phyloP scores from a whole-genome alignment of 768 basidiomycete genomes.

The Hemileccinum rubropunctum region DNA sequence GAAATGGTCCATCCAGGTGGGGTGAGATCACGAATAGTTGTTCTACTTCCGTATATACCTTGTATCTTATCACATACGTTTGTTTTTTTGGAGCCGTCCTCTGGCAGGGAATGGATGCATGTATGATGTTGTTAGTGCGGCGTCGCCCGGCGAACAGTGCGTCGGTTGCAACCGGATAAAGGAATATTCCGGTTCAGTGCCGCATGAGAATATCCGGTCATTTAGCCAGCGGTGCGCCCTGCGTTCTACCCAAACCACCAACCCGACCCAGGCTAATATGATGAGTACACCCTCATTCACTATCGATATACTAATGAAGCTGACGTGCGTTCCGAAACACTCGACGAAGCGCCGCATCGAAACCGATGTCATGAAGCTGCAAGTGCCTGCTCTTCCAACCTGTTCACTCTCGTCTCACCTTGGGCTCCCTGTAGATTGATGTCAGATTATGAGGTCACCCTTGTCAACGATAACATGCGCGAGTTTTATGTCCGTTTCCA shows the following conservation, averaged over 20 bases:
- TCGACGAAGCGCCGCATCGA: conserved; percentile 94
- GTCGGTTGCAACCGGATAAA: conserved; percentile 18
- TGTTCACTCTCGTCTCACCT: conserved; percentile 9
- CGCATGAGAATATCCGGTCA: conserved; percentile 11
- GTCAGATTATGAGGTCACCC: conserved; percentile 97
- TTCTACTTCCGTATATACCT: conserved; percentile 14
- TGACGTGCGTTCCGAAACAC: conserved; percentile 42
- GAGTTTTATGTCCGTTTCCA: conserved; percentile 98
- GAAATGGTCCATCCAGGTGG: conserved; percentile 1
- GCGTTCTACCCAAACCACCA: conserved; percentile 13
- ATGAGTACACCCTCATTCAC: conserved; percentile 47
- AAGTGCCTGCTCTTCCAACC: conserved; percentile 23
- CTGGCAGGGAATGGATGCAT: conserved; percentile 17
- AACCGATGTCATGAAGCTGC: conserved; percentile 99
- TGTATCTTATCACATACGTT: conserved; percentile 19
- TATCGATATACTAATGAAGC: conserved; percentile 14
- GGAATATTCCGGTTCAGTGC: conserved; percentile 16
- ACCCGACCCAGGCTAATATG: conserved; percentile 40
- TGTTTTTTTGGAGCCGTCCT: conserved; percentile 8
- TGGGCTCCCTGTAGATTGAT: conserved; percentile 64
- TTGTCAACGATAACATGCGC: conserved; percentile 98
- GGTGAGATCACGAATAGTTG: conserved; percentile 8
- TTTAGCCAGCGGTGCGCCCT: conserved; percentile 9
- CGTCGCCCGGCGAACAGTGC: neutral
- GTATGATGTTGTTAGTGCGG: neutral